Evolutionary conservation across 2,329 filamentous ascomycete genomes (phyloP), one percentile per base, ranked within the genome.

Genomic region (Beauveria scarabaeidicola): DNA sequence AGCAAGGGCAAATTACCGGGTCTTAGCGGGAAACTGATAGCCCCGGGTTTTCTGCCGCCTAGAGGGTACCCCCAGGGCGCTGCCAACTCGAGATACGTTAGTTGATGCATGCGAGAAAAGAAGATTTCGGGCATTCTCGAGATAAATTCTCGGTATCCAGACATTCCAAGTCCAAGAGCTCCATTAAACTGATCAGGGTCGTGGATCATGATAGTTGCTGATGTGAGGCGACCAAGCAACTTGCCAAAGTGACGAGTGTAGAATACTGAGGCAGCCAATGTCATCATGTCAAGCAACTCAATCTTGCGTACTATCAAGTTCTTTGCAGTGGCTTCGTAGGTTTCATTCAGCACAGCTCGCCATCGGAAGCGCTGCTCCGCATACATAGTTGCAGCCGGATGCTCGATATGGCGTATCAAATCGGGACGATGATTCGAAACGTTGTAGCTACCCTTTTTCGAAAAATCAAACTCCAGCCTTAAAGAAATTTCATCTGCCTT

Each of bases 181-280:
- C 1, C 3, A 11, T 1, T 1, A 13, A 11, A 13, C 1, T 5
- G 1, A 5, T 3, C 4, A 32, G 32, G 32, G 32, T 1, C 1
- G 17, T 0, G 17, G 7, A n/a, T 10, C 2, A 0, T 3, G 7
- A 41, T 17, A 41, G 40, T 5, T 19, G 40, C 40, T 0, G 40
- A 41, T 5, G 40, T 41, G 7, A 41, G 40, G 7, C 40, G 40
- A 10, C 40, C 17, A 41, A 41, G 40, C 17, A 51, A 23, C 3
- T 23, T 2, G 7, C 48, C 5, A 21, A 51, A 51, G n/a, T 5
- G 7, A 5, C 5, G 48, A 7, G 48, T 13, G 10, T 23, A 5
- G 9, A 51, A 51, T 13, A 29, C 29, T 6, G 48, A 51, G 2
- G 9, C n/a, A 11, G 7, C 1, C 10, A 36, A 7, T 36, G 48